Evolutionary conservation across 768 basidiomycete species (phyloP).

Genomic region (Sarcodon sp.): DNA sequence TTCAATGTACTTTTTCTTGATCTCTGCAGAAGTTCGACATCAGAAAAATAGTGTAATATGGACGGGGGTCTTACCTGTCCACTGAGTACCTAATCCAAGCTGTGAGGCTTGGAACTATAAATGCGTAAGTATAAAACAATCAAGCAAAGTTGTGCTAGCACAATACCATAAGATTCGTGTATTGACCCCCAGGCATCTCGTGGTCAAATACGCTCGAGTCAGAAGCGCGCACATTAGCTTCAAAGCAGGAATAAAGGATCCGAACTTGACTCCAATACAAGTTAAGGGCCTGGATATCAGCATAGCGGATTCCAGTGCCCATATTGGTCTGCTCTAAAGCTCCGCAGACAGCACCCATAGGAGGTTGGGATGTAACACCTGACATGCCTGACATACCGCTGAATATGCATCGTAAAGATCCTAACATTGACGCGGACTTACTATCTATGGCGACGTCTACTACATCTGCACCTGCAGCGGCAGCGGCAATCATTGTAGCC

Average conservation of each 20-base stretch:
- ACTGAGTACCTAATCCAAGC: conserved; percentile 92
- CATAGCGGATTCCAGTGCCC: conserved; percentile 93
- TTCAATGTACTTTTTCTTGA: conserved; percentile 98
- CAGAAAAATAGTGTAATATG: background rate
- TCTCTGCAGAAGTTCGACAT: conserved; percentile 33
- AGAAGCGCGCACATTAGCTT: conserved; percentile 93
- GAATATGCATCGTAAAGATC: conserved; percentile 2
- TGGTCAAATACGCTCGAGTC: conserved; percentile 98
- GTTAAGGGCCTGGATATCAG: conserved; percentile 95
- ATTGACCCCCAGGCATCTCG: conserved; percentile 98
- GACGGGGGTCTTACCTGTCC: conserved; percentile 46
- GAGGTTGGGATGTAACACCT: conserved; percentile 94
- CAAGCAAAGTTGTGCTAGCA: conserved; percentile 9
- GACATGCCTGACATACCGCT: conserved; percentile 68
- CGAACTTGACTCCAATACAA: conserved; percentile 97
- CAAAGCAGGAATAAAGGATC: conserved; percentile 91
- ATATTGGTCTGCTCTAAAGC: conserved; percentile 90
- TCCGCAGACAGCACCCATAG: conserved; percentile 95
- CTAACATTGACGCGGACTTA: conserved; percentile 23
- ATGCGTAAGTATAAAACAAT: background rate
- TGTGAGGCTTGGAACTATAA: conserved; percentile 94
- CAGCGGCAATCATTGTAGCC: conserved; percentile 94
- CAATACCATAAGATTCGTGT: conserved; percentile 83
- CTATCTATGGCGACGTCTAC: conserved; percentile 99
- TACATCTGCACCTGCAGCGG: conserved; percentile 95